Evolutionary conservation across 371 early-diverging fungal species (phyloP).

Genomic region (Blastocladiella emersonii): DNA sequence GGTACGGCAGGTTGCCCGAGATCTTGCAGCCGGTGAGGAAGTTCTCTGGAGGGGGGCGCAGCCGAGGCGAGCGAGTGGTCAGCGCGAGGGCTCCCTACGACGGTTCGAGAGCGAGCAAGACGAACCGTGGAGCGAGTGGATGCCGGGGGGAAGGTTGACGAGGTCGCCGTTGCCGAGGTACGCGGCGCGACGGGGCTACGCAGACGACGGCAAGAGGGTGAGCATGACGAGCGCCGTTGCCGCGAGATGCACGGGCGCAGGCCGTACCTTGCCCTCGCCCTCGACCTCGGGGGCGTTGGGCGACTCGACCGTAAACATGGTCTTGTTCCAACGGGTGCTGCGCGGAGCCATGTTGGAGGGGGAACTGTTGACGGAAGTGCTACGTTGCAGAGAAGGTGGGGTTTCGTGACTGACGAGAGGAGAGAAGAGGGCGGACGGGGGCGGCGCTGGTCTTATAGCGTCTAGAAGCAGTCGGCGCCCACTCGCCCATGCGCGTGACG

Average conservation of each 20-base stretch:
- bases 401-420: no score
- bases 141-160: constrained; percentile 9
- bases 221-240: background rate
- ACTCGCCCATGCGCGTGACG: no score
- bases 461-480: no score
- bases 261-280: constrained; percentile 22
- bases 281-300: constrained; percentile 16
- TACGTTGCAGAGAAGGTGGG: no score
- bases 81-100: no score
- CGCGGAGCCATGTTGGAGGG: no score
- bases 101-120: no score
- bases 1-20: constrained; percentile 6
- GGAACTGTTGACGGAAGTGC: no score
- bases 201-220: background rate
- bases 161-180: constrained; percentile 8
- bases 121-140: constrained; percentile 3
- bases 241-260: background rate
- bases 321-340: background rate
- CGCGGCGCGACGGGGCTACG: constrained; percentile 16
- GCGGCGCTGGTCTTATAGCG: no score
- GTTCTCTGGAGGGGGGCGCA: constrained; percentile 11
- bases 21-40: constrained; percentile 18
- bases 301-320: constrained; percentile 12
- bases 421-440: no score
- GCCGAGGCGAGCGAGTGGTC: no score